Base-by-base conservation (phyloP, 2,329 filamentous ascomycete species). In the Exophiala sp. region DNA sequence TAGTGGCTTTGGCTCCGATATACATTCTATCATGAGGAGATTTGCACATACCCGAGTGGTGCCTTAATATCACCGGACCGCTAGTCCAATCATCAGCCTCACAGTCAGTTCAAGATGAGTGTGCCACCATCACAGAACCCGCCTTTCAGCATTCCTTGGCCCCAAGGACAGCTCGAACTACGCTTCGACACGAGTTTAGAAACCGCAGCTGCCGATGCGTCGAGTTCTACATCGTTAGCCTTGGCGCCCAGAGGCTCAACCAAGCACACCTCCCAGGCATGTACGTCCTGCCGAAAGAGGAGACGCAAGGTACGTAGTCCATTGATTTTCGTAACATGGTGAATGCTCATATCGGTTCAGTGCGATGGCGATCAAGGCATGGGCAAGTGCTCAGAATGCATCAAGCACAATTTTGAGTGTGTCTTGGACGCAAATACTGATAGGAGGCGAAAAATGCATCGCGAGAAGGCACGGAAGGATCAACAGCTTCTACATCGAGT, bases 371-470 rank as follows among this genome's bases (percentile, higher is more conserved):
- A 49, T 16, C 47, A 49, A 21, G 41, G 41, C 41, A 24, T 18
- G 9, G 41, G 41, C 10, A 29, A 24, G 20, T 49, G 47, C 40
- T 40, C 47, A 39, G 47, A 49, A 49, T 49, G 47, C 47, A 14
- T 49, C 47, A 49, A 49, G 21, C 47, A 40, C 21, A 41, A 33
- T 12, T 39, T 49, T n/a, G 47, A 41, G 14, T 49, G 47, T 41
- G 20, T 49, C n/a, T 35, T 49, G n/a, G 47, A 49, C n/a, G 36
- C 36, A 49, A 41, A 49, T 18, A 33, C 47, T 10, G 47, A 49
- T 32, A 29, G 32, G 12, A 24, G 47, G 14, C 47, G 47, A 21
- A 49, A 49, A 9, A 29, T 41, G 40, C 47, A 49, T 16, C 47
- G 47, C 20, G 47, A 49, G 33, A 49, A 49, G 35, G 47, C 47